phyloP scores from a whole-genome alignment of 805 yeast genomes.

The Candida loeiensis region DNA sequence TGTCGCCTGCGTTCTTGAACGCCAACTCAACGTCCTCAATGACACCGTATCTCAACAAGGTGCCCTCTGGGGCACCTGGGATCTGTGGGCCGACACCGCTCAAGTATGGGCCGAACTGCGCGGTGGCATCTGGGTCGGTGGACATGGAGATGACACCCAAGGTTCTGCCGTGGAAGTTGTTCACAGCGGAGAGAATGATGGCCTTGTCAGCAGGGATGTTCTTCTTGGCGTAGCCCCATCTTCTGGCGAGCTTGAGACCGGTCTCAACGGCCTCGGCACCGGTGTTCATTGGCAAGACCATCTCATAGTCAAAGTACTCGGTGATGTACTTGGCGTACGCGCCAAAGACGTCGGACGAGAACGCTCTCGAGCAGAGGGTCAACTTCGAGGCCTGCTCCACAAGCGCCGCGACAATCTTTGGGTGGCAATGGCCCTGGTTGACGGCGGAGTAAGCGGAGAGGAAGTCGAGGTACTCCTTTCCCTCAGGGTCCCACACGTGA shows the following conservation, averaged over 20 bases:
- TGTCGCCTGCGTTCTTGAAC: conserved; percentile 76
- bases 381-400: conserved; percentile 80
- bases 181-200: conserved; percentile 77
- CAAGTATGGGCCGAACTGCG: conserved; percentile 86
- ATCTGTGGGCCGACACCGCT: conserved; percentile 78
- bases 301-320: conserved; percentile 84
- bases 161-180: conserved; percentile 96
- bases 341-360: conserved; percentile 85
- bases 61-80: conserved; percentile 65
- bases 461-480: conserved; percentile 88
- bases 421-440: conserved; percentile 98
- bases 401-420: conserved; percentile 80
- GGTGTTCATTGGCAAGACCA: conserved; percentile 96
- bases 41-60: conserved; percentile 72
- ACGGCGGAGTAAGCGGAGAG: conserved; percentile 95
- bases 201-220: conserved; percentile 82
- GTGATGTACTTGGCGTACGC: conserved; percentile 82
- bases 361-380: conserved; percentile 89
- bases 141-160: conserved; percentile 94
- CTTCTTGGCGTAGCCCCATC: conserved; percentile 93
- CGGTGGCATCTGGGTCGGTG: conserved; percentile 90
- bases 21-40: conserved; percentile 85
- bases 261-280: conserved; percentile 99
- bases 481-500: conserved; percentile 97
- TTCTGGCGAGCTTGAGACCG: conserved; percentile 87